Evolutionary conservation across 495 filamentous ascomycete species (phyloP).

Genomic region (Tuber umbilicatum): DNA sequence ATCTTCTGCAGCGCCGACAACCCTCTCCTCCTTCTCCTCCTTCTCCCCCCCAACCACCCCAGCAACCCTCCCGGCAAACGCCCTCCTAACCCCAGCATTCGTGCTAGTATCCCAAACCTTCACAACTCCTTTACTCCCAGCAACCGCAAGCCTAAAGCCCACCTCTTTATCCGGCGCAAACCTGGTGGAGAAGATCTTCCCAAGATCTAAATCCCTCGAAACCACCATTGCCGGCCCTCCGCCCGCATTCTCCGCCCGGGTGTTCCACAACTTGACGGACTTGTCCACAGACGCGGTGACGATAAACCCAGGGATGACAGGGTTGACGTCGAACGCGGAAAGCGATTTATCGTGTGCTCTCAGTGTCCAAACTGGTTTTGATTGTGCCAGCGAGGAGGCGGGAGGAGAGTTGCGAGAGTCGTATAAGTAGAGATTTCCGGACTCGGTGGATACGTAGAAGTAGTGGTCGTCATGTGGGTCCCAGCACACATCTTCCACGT

Average conservation of each 20-base stretch:
- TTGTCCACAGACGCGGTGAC: conserved; percentile 89
- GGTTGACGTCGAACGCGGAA: conserved; percentile 92
- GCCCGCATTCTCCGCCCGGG: conserved; percentile 52
- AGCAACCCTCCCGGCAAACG: conserved; percentile 69
- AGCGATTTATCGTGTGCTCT: conserved; percentile 92
- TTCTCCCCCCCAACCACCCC: conserved; percentile 51
- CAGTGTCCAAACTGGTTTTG: conserved; percentile 83
- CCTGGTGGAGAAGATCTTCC: conserved; percentile 82
- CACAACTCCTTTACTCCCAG: conserved; percentile 87
- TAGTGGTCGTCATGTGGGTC: conserved; percentile 83
- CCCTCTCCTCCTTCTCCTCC: conserved; percentile 65
- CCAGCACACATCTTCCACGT: conserved; percentile 89
- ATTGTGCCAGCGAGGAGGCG: conserved; percentile 55
- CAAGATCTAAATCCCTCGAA: conserved; percentile 81
- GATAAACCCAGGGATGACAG: conserved; percentile 80
- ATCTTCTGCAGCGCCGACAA: conserved; percentile 62
- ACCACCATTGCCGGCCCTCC: conserved; percentile 77
- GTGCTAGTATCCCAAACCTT: conserved; percentile 97
- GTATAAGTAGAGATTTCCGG: conserved; percentile 78
- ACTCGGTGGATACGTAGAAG: conserved; percentile 94
- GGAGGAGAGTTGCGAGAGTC: conserved; percentile 67
- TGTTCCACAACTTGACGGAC: conserved; percentile 94
- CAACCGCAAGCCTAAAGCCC: conserved; percentile 83
- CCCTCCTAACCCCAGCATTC: conserved; percentile 77
- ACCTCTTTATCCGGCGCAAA: conserved; percentile 88